Base-by-base conservation (phyloP, 345 rosid genomes). In the Gossypium ekmanianum region DNA sequence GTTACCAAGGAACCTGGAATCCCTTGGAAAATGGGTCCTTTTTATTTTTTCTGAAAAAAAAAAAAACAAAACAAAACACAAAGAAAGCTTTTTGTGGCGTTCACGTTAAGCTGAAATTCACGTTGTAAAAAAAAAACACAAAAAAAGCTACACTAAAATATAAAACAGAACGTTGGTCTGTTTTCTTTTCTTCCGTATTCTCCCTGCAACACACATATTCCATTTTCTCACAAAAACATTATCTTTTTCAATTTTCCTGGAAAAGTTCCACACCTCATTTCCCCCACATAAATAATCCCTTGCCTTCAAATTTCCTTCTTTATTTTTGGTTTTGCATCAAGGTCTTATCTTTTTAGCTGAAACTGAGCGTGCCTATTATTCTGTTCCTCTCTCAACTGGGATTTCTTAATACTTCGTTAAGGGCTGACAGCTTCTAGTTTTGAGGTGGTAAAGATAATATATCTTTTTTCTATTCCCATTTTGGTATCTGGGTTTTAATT, bases 1-100 rank as follows among this genome's bases (percentile, higher is more conserved):
- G 81, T 68, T 71, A 81, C 86, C 88, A 63, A 57, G 51, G 54
- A 79, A 80, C 75, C 79, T 85, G 87, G 87, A 79, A 83, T 77
- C 77, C 27, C 52, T 72, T 66, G 77, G 18, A 13, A 72, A 4
- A 16, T 56, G 34, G 68, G 20, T 22, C 78, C 77, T 12, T 62
- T 47, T 18, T 2, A 24, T 41, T 20, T 24, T 22, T 34, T 12
- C 27, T 61, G 22, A 20, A 20, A 20, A 20, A 2, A 27, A n/a
- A 27, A 27, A 3, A 29, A 54, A 56, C 9, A 56, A 22, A 20
- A 55, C 1, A 8, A 14, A 14, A 12, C 18, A 51, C n/a, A 51
- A 14, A 57, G 55, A 75, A 50, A 62, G 17, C 8, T 78, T 74
- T 78, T 77, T 77, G 79, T 86, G 82, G 84, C 83, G 87, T 84